Conservation (phyloP, 2,329 filamentous ascomycete genomes). For the Fusarium keratoplasticum region DNA sequence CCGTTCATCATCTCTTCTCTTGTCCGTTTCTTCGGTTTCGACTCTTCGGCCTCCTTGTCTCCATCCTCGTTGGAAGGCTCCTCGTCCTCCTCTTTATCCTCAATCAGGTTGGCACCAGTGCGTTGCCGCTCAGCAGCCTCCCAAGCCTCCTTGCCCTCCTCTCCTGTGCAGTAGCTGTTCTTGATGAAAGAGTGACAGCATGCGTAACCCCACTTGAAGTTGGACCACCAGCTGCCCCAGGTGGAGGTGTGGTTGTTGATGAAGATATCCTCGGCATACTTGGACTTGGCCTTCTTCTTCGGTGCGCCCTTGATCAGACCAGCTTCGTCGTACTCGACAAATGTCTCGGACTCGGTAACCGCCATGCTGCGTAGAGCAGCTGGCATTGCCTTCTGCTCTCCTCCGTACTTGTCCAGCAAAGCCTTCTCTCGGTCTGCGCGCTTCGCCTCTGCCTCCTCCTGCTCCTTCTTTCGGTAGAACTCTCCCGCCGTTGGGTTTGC, state of each 20-base stretch:
- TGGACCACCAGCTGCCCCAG: slow-evolving; percentile 98
- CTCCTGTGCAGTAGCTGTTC: slow-evolving; percentile 97
- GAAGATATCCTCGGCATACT: slow-evolving; percentile 89
- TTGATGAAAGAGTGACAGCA: slow-evolving; percentile 95
- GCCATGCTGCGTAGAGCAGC: slow-evolving; percentile 73
- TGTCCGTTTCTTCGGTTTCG: slow-evolving; percentile 74
- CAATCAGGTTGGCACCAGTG: slow-evolving; percentile 58
- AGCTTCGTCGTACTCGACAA: slow-evolving; percentile 93
- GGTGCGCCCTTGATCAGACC: slow-evolving; percentile 90
- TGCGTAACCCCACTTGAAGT: slow-evolving; percentile 95
- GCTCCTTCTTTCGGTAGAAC: slow-evolving; percentile 82
- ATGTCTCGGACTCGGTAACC: slow-evolving; percentile 84
- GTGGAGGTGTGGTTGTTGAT: slow-evolving; percentile 92
- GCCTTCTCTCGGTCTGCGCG: slow-evolving; percentile 75
- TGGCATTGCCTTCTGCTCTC: slow-evolving; percentile 66
- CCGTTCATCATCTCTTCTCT: slow-evolving; percentile 82
- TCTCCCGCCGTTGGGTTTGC: slow-evolving; percentile 96
- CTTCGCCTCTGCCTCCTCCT: slow-evolving; percentile 77
- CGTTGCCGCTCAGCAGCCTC: slow-evolving; percentile 77
- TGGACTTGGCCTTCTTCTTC: slow-evolving; percentile 82
- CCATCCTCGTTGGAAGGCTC: slow-evolving; percentile 41
- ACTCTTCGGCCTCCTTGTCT: slow-evolving; percentile 48
- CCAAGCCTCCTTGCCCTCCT: slow-evolving; percentile 84
- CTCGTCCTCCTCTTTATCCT: slow-evolving; percentile 45
- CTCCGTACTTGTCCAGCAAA: slow-evolving; percentile 86